phyloP scores from a whole-genome alignment of 2,329 filamentous ascomycete genomes.

The Hypoxylon sp. region DNA sequence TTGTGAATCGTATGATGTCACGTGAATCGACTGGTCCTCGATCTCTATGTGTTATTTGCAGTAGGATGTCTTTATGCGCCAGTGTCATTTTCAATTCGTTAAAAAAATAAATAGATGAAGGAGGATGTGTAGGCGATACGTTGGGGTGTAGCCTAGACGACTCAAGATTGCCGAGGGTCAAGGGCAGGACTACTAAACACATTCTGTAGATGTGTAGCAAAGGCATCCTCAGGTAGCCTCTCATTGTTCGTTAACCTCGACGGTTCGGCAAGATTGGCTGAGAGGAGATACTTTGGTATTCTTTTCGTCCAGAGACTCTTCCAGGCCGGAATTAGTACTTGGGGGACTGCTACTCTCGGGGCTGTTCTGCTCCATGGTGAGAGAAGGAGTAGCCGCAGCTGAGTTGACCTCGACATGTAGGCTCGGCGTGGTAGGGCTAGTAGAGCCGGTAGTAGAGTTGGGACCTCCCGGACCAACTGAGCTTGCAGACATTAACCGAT shows the following conservation, averaged over 20 bases:
- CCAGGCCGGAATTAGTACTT: slow-evolving; percentile 71
- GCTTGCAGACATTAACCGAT: slow-evolving; percentile 64
- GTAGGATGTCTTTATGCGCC: slow-evolving; percentile 31
- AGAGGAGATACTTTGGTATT: slow-evolving; percentile 31
- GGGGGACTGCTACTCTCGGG: slow-evolving; percentile 76
- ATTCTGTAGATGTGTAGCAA: slow-evolving; percentile 4
- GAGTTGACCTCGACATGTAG: slow-evolving; percentile 66
- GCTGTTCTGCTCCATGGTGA: slow-evolving; percentile 79
- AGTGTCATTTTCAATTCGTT: slow-evolving; percentile 21
- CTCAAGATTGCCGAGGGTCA: not conserved
- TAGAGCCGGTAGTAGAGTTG: slow-evolving; percentile 41
- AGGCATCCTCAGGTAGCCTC: not conserved
- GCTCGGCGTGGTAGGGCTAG: slow-evolving; percentile 55
- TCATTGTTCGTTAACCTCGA: slow-evolving; percentile 43
- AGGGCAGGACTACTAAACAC: slow-evolving; percentile 8
- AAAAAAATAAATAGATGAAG: slow-evolving; percentile 14
- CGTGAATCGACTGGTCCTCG: slow-evolving; percentile 18
- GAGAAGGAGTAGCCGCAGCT: slow-evolving; percentile 73
- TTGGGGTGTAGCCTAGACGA: not conserved
- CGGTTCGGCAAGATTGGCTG: slow-evolving; percentile 29
- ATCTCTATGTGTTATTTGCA: slow-evolving; percentile 41
- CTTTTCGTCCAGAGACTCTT: slow-evolving; percentile 54
- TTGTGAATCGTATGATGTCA: slow-evolving; percentile 33
- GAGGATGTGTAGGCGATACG: slow-evolving; percentile 4
- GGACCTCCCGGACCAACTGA: slow-evolving; percentile 16